Base-by-base conservation (phyloP, 257 asterid genomes). In the Fraxinus cuspidata region DNA sequence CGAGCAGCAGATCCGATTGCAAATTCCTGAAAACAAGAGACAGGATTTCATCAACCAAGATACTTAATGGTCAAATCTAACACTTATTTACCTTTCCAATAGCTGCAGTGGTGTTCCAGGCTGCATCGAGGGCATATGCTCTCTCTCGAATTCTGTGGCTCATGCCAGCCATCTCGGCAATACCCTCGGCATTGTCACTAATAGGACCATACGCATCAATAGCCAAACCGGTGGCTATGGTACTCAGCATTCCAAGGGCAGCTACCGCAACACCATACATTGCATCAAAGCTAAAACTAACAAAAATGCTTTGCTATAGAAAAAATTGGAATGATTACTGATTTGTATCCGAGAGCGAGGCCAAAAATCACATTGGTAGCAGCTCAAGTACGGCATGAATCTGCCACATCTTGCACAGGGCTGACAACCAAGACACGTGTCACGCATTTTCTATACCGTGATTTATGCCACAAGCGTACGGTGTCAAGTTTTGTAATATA, bases 131-230 rank as follows among this genome's bases (percentile, higher is more conserved):
- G 37, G 89, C 89, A 74, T 86, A 88, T 2, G 86, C 84, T 78
- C 86, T 84, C 80, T 84, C 88, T 35, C 86, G 82, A 78, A 86
- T 76, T 38, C 1, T 80, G 71, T 69, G 83, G 75, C 88, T 86
- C 90, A 84, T 86, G 65, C 90, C 88, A 29, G 88, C 88, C 90
- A 86, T 86, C 78, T 86, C 85, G 21, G 90, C 90, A 68, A 86
- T 84, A 75, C 90, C 90, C 35, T 88, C 86, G 51, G 88, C 90
- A 70, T 86, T 86, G 78, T 86, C 88, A 82, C 90, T 86, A 77
- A 84, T 86, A 28, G 90, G 90, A 56, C 90, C 90, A 72, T 86
- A 86, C 16, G 86, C 90, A 82, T 86, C 88, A 42, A 84, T 86
- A 5, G 90, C 85, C 44, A 86, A 83, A 68, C 88, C 86, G 38